Evolutionary conservation across 192 early-diverging fungal genomes (phyloP).

Genomic region (Linnemannia zychae): DNA sequence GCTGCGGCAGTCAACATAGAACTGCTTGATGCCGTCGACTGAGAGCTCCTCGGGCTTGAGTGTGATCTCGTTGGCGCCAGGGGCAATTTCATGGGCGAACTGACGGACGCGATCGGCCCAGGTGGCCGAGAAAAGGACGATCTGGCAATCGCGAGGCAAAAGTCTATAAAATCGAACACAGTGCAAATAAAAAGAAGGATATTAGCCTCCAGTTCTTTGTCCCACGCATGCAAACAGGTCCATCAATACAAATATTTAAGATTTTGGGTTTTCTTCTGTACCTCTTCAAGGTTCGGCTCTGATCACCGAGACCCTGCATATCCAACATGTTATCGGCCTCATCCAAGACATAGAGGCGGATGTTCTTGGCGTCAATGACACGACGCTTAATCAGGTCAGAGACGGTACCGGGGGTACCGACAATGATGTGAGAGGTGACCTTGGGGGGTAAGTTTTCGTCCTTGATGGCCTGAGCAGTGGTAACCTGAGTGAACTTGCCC

Average conservation of each 20-base stretch:
- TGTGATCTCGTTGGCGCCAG: conserved; percentile 87
- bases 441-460: conserved; percentile 66
- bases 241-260: too few species aligned
- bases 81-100: conserved; percentile 88
- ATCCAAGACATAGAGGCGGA: conserved; percentile 93
- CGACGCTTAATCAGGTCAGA: conserved; percentile 78
- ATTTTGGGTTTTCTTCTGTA: conserved; percentile 34
- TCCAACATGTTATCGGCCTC: conserved; percentile 99
- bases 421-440: conserved; percentile 84
- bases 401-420: conserved; percentile 97
- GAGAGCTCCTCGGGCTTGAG: conserved; percentile 91
- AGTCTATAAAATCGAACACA: too few species aligned
- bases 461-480: conserved; percentile 83
- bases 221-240: too few species aligned
- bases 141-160: conserved; percentile 82
- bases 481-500: conserved; percentile 91
- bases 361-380: conserved; percentile 67
- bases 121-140: conserved; percentile 96
- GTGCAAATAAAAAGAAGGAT: too few species aligned
- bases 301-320: conserved; percentile 86
- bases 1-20: conserved; percentile 93
- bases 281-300: conserved; percentile 88
- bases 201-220: too few species aligned
- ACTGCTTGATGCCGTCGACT: conserved; percentile 95
- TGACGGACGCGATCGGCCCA: conserved; percentile 82